A percentile compares a stretch with the other conserved stretches of the same genome.
phyloP scores from a whole-genome alignment of 306 rosid genomes.

The Mimosa bimucronata region DNA sequence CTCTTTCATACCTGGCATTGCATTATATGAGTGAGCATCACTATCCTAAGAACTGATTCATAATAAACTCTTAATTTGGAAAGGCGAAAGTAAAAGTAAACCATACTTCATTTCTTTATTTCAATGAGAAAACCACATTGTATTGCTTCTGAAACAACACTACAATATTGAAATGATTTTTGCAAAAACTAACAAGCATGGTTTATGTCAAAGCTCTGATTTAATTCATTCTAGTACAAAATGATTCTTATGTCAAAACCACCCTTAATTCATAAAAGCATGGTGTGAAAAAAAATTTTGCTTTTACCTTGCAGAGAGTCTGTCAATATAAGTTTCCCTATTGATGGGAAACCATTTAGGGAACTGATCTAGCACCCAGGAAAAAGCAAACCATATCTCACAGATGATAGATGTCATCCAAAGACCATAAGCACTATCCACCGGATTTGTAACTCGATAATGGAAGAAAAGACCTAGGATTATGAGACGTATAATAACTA shows the following conservation, averaged over 20 bases:
- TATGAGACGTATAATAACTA: conserved; percentile 68
- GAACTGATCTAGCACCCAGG: conserved; percentile 98
- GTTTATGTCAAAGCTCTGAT: neutral
- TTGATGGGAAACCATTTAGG: conserved; percentile 94
- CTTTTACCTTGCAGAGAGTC: conserved; percentile 82
- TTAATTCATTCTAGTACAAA: conserved; percentile 1
- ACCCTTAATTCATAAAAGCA: conserved; percentile 37
- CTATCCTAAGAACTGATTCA: conserved; percentile 32
- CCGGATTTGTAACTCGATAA: conserved; percentile 89
- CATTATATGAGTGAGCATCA: conserved; percentile 26
- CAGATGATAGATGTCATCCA: conserved; percentile 96
- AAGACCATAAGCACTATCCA: conserved; percentile 90
- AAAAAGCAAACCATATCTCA: conserved; percentile 98
- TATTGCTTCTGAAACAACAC: conserved; percentile 2
- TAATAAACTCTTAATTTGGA: neutral
- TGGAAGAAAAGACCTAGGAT: conserved; percentile 91
- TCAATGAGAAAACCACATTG: neutral
- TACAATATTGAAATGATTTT: neutral
- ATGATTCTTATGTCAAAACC: conserved; percentile 25
- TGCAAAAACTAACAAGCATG: neutral
- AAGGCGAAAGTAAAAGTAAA: conserved; percentile 19
- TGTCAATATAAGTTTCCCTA: conserved; percentile 68
- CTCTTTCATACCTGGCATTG: conserved; percentile 78
- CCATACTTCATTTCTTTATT: neutral
- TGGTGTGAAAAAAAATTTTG: conserved; percentile 3